phyloP scores from a whole-genome alignment of 192 early-diverging fungal species.

The Coemansia sp. region DNA sequence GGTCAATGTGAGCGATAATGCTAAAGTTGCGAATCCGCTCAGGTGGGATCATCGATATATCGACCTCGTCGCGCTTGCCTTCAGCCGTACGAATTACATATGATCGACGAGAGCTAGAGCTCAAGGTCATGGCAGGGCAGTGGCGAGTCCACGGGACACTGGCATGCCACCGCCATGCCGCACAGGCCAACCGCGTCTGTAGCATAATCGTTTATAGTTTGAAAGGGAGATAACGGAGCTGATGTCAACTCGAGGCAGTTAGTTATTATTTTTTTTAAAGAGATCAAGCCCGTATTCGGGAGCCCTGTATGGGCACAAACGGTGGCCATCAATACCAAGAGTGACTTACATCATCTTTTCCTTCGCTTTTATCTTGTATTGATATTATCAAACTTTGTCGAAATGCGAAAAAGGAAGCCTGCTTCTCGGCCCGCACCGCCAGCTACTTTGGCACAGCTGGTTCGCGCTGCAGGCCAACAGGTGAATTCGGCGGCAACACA shows the following conservation, averaged over 20 bases:
- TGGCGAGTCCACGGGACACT: background rate
- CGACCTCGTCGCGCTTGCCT: slow-evolving; percentile 46
- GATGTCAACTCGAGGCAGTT: background rate
- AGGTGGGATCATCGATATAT: slow-evolving; percentile 69
- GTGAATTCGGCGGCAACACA: background rate
- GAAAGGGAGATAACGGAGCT: background rate
- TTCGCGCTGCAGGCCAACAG: background rate
- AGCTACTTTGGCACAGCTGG: background rate
- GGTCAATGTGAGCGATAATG: slow-evolving; percentile 87
- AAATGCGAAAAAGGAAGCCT: slow-evolving; percentile 1
- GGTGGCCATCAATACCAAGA: no score
- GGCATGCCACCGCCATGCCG: background rate
- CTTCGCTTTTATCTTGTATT: background rate
- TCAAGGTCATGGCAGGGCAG: background rate
- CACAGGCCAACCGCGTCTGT: slow-evolving; percentile 8
- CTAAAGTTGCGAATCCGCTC: slow-evolving; percentile 93
- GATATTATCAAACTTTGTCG: background rate
- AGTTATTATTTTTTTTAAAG: background rate
- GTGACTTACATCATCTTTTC: no score
- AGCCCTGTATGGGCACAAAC: no score
- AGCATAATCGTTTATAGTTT: background rate
- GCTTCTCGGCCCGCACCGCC: background rate
- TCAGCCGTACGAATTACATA: slow-evolving; percentile 2
- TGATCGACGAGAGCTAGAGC: background rate
- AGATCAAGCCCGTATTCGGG: background rate